A percentile compares a stretch with the other conserved stretches of the same genome.
Conservation (phyloP, 2,329 filamentous ascomycete species). For the Berkeleyomyces rouxiae region DNA sequence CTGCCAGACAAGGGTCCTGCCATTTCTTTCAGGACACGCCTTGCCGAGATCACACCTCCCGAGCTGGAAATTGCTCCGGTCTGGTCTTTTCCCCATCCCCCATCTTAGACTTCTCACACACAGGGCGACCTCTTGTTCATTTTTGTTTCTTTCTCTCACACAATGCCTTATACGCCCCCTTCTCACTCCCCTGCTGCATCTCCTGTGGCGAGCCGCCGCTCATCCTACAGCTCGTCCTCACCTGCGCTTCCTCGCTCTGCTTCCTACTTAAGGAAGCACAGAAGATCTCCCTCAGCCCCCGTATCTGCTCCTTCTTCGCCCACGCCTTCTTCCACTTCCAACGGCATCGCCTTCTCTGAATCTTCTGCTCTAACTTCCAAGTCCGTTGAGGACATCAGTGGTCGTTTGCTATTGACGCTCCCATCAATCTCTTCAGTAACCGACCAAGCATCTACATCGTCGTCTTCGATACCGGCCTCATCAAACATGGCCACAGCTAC, state of each 20-base stretch:
- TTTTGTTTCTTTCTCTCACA: neutral
- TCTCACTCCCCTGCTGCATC: conserved; percentile 48
- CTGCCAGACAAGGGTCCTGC: neutral
- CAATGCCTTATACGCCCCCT: conserved; percentile 79
- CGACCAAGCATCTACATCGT: neutral
- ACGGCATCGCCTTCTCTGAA: neutral
- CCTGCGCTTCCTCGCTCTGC: conserved; percentile 45
- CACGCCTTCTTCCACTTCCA: conserved; percentile 6
- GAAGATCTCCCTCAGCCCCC: conserved; percentile 35
- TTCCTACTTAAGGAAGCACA: conserved; percentile 48
- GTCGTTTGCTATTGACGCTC: conserved; percentile 3
- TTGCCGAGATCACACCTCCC: neutral
- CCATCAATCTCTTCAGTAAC: conserved; percentile 6
- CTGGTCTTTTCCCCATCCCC: neutral
- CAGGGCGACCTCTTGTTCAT: neutral
- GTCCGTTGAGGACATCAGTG: conserved; percentile 6
- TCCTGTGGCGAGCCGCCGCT: conserved; percentile 40
- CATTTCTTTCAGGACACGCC: neutral
- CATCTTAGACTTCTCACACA: neutral
- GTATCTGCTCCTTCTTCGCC: neutral
- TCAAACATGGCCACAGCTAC: conserved; percentile 12
- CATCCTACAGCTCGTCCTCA: conserved; percentile 33
- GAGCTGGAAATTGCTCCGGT: neutral
- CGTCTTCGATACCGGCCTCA: conserved; percentile 7
- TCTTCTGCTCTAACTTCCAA: conserved; percentile 7